A percentile compares a stretch with the other conserved stretches of the same genome.
Conservation (phyloP, 805 yeast species). For the Kodamaea kaohsiungensis region DNA sequence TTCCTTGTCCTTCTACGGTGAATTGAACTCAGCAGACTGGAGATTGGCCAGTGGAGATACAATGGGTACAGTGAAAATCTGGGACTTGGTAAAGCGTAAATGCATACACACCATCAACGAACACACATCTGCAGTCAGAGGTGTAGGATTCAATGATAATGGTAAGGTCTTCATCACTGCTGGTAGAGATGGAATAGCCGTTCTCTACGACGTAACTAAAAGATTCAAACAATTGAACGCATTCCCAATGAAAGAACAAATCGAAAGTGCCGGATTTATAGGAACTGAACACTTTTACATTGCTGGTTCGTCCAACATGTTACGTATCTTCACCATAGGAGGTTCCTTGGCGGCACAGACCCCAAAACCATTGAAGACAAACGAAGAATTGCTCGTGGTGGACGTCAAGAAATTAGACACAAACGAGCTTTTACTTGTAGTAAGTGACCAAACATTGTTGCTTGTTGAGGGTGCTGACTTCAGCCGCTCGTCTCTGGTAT, state of each 20-base stretch:
- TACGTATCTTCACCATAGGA: constrained; percentile 62
- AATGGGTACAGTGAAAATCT: constrained; percentile 54
- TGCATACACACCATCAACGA: constrained; percentile 64
- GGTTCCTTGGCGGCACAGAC: constrained; percentile 51
- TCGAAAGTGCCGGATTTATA: constrained; percentile 69
- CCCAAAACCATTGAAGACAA: constrained; percentile 51
- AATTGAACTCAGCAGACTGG: constrained; percentile 69
- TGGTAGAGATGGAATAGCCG: constrained; percentile 82
- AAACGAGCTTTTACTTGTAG: constrained; percentile 48
- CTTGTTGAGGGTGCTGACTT: constrained; percentile 28
- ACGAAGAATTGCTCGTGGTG: constrained; percentile 72
- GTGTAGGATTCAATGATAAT: constrained; percentile 59
- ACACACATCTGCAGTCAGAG: constrained; percentile 85
- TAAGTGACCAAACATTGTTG: constrained; percentile 84
- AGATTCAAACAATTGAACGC: constrained; percentile 62
- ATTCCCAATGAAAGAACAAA: constrained; percentile 69
- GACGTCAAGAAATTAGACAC: constrained; percentile 50
- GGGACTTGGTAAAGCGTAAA: constrained; percentile 75
- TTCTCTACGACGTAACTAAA: constrained; percentile 52
- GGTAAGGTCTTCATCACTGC: constrained; percentile 70
- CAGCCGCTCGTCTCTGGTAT: constrained; percentile 22
- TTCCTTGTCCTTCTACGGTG: constrained; percentile 72
- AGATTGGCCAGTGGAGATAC: constrained; percentile 70
- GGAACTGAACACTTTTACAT: constrained; percentile 50
- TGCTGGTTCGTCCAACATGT: constrained; percentile 77